Percentiles rank a stretch among this genome's conserved stretches.
phyloP scores from a whole-genome alignment of 768 basidiomycete genomes.

The Lactarius trivialis region DNA sequence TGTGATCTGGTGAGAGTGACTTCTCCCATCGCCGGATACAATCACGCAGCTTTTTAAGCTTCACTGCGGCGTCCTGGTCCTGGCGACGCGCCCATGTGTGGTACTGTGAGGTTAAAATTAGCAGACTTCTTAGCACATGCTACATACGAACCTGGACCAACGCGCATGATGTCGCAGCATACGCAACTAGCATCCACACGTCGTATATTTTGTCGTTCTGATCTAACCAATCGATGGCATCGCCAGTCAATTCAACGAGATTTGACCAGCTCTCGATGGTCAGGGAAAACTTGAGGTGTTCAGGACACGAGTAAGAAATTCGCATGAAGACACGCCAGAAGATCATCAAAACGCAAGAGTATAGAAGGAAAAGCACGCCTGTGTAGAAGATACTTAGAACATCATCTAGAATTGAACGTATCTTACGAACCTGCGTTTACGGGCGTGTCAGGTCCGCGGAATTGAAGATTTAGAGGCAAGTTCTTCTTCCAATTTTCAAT shows the following conservation, averaged over 20 bases:
- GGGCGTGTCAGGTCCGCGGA: conserved; percentile 61
- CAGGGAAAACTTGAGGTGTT: conserved; percentile 80
- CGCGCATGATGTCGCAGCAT: conserved; percentile 83
- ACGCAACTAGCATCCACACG: conserved; percentile 80
- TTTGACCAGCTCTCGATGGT: conserved; percentile 75
- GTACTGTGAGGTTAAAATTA: conserved; percentile 52
- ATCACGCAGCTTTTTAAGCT: conserved; percentile 75
- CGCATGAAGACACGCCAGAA: conserved; percentile 99
- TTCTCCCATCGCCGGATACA: conserved; percentile 84
- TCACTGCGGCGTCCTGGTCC: conserved; percentile 65
- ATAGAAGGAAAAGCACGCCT: conserved; percentile 86
- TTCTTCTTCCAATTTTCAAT: conserved; percentile 71
- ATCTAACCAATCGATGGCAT: conserved; percentile 87
- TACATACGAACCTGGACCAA: conserved; percentile 68
- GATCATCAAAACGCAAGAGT: conserved; percentile 89
- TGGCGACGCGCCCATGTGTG: conserved; percentile 88
- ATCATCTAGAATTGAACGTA: neutral
- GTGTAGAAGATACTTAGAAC: conserved; percentile 2
- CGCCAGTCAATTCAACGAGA: conserved; percentile 65
- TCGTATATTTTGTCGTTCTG: conserved; percentile 76
- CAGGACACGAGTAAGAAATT: conserved; percentile 87
- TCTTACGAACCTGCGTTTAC: conserved; percentile 55
- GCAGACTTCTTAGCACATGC: neutral
- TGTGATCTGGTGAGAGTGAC: conserved; percentile 84
- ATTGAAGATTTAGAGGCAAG: conserved; percentile 73